These are phyloP conservation scores for Bipolaris cookei DNA, from an alignment of 2,329 filamentous ascomycete species.

Conservation along the genomic window DNA sequence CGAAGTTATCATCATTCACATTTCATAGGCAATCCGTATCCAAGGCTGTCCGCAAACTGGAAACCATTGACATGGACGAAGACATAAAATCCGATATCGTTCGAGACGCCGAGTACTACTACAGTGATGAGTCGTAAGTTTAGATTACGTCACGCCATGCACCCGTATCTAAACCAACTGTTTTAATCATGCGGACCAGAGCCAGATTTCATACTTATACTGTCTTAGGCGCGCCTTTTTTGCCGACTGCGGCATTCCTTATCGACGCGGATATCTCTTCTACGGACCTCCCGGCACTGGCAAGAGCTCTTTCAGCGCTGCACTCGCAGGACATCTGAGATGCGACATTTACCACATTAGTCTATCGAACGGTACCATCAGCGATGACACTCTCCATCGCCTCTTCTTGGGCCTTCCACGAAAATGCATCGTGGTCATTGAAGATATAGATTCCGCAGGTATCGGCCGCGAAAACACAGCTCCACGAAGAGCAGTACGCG, in stretches of 20 bases:
- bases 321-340: constrained; percentile 46
- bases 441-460: constrained; percentile 50
- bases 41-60: constrained; percentile 37
- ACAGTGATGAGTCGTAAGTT: constrained; percentile 35
- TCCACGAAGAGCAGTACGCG: background rate
- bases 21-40: constrained; percentile 23
- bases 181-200: background rate
- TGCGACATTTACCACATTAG: constrained; percentile 51
- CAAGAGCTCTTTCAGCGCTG: constrained; percentile 50
- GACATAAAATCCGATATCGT: constrained; percentile 38
- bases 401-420: constrained; percentile 34
- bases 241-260: constrained; percentile 43
- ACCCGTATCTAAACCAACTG: background rate
- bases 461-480: constrained; percentile 32
- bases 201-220: background rate
- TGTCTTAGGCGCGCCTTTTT: constrained; percentile 36
- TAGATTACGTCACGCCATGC: background rate
- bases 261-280: constrained; percentile 50
- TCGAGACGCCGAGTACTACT: constrained; percentile 48
- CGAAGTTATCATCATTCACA: background rate
- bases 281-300: constrained; percentile 51
- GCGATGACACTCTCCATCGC: constrained; percentile 38
- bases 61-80: constrained; percentile 44
- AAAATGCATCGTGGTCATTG: constrained; percentile 51
- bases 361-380: constrained; percentile 38